Base-by-base conservation (phyloP, 352 stramenopile genomes). In the Thraustotheca clavata region DNA sequence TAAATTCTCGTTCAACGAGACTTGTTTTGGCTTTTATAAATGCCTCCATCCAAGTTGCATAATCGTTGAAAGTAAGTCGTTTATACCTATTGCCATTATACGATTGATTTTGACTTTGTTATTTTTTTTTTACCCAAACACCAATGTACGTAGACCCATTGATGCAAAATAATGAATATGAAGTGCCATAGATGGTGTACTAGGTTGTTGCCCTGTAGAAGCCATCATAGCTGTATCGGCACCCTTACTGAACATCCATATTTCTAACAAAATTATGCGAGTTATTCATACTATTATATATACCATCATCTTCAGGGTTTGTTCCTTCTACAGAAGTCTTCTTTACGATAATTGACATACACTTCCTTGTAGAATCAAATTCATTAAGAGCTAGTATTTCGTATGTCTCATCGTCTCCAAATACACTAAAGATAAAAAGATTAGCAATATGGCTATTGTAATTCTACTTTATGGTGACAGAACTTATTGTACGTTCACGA, bases 151-250 rank as follows among this genome's bases (percentile, higher is more conserved):
- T 6, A 97, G 67, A 0, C 86, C 89, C 76, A 94, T 93, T 0
- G 83, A 77, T 8, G 87, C 85, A 55, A 96, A 96, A 24, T 91
- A 86, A 62, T 94, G 82, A 2, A 96, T 77, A 43, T 96, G 87
- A 29, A 31, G 18, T 26, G 38, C 41, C 41, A 49, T 63, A 14
- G 22, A 29, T 46, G 39, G 20, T 16, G 57, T 14, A 26, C 22
- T 63, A 29, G 14, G 36, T 16, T 20, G n/a, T 11, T 7, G 26
- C 27, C 34, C 20, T 16, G 18, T 27, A 54, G n/a, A 55, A 20
- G 76, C 76, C 40, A 96, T 95, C 87, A 96, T 96, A 4, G 95
- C 73, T 0, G 83, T 95, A 63, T 96, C 89, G 11, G 88, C 84
- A 7, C 89, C 89, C 69, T 97, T 96, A 16, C 76, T 88, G 43